Evolutionary conservation across 306 rosid genomes (phyloP).

Genomic region (Prinsepia uniflora): DNA sequence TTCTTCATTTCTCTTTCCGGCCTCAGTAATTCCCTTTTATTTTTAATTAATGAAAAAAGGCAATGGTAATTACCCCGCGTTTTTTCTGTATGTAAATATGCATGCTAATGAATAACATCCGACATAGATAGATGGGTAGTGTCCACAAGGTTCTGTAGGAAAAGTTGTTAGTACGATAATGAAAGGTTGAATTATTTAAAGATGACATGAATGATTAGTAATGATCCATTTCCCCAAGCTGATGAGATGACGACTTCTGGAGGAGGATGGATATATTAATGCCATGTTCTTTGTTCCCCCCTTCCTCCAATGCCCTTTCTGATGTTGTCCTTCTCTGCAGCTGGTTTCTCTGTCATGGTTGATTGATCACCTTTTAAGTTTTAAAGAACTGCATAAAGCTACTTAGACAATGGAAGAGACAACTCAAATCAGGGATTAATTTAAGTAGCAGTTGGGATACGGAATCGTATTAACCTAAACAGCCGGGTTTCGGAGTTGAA

Average conservation of each 20-base stretch:
- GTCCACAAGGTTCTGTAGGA: no score
- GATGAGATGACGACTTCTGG: not conserved
- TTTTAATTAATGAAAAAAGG: no score
- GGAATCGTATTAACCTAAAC: not conserved
- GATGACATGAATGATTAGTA: not conserved
- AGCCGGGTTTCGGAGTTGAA: not conserved
- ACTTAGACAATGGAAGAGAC: slow-evolving; percentile 12
- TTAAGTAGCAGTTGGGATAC: slow-evolving; percentile 15
- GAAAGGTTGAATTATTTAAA: not conserved
- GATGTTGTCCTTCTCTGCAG: not conserved
- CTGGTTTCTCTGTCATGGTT: not conserved
- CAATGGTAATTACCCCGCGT: no score
- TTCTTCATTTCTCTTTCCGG: no score
- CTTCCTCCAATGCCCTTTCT: not conserved
- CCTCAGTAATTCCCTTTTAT: no score
- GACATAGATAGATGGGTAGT: no score
- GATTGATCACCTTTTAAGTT: not conserved
- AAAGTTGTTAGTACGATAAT: not conserved
- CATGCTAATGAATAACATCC: no score
- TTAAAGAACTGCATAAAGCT: slow-evolving; percentile 1
- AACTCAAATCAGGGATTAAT: not conserved
- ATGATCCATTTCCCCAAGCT: not conserved
- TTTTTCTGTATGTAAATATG: no score
- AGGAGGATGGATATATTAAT: not conserved
- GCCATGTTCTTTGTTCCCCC: slow-evolving; percentile 8